These are phyloP conservation scores for Solanum clarkiae DNA, from an alignment of 257 asterid species.

Conservation along the genomic window DNA sequence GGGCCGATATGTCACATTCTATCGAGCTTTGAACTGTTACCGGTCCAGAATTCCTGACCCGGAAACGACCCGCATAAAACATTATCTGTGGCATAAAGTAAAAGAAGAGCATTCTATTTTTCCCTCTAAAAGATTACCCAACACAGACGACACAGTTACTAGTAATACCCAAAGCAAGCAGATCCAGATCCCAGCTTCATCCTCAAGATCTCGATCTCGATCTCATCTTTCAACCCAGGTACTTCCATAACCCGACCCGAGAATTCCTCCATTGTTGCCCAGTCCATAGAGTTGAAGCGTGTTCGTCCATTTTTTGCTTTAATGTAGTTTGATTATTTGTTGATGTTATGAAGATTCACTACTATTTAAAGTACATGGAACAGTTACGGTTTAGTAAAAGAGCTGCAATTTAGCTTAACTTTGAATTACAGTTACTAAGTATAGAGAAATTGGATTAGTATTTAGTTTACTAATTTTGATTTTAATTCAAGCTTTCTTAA, in stretches of 20 bases:
- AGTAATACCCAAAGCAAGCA: slow-evolving; percentile 10
- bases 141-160: not conserved
- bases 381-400: not conserved
- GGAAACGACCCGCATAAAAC: not conserved
- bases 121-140: not conserved
- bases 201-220: slow-evolving; percentile 2
- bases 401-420: not conserved
- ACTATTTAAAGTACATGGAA: not conserved
- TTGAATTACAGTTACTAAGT: not conserved
- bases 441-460: not conserved
- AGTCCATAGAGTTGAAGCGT: not conserved
- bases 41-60: not conserved
- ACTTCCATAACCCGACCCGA: not conserved
- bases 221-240: slow-evolving; percentile 15
- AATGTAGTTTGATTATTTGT: not conserved
- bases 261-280: not conserved
- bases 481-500: not conserved
- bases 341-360: not conserved
- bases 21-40: not conserved
- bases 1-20: not conserved
- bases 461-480: not conserved
- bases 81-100: not conserved
- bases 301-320: not conserved
- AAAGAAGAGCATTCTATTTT: not conserved
- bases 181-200: slow-evolving; percentile 43